Conservation (phyloP, 179 eudicot species). For the Gypsophila paniculata region DNA sequence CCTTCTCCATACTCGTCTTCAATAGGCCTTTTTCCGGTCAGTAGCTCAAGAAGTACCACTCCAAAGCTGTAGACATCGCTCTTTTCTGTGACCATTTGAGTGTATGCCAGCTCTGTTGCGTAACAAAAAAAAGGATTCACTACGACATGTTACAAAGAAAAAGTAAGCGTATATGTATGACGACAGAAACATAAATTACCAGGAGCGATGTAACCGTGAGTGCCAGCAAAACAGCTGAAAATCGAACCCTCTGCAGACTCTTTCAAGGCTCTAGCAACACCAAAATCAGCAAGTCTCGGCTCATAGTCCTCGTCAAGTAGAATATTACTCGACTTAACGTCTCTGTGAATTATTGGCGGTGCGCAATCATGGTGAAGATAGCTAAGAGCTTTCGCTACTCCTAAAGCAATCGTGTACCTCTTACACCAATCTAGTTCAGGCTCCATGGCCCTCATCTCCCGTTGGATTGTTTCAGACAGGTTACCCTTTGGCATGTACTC, state of each 20-base stretch:
- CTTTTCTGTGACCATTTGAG: conserved; percentile 64
- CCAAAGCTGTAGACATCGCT: conserved; percentile 86
- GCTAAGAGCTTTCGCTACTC: conserved; percentile 77
- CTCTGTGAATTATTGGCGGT: conserved; percentile 69
- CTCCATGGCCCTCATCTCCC: conserved; percentile 37
- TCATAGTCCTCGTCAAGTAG: conserved; percentile 69
- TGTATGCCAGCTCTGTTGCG: conserved; percentile 66
- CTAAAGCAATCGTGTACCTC: conserved; percentile 67
- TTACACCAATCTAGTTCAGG: conserved; percentile 64
- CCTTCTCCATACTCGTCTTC: conserved; percentile 75
- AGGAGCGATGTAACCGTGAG: conserved; percentile 94
- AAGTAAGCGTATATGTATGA: too few species aligned
- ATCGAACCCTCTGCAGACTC: conserved; percentile 39
- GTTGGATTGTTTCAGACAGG: conserved; percentile 54
- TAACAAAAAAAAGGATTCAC: neutral
- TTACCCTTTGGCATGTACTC: conserved; percentile 84
- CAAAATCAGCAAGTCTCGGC: conserved; percentile 87
- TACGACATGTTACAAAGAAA: too few species aligned
- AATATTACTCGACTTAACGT: conserved; percentile 80
- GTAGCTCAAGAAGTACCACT: conserved; percentile 70
- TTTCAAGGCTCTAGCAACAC: conserved; percentile 54
- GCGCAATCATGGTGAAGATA: conserved; percentile 87
- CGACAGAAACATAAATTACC: conserved; percentile 32
- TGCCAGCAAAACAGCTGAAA: conserved; percentile 63
- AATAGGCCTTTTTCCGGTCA: conserved; percentile 62